These are phyloP conservation scores for Fusarium sp. DNA, from an alignment of 2,329 filamentous ascomycete species.

Conservation along the genomic window DNA sequence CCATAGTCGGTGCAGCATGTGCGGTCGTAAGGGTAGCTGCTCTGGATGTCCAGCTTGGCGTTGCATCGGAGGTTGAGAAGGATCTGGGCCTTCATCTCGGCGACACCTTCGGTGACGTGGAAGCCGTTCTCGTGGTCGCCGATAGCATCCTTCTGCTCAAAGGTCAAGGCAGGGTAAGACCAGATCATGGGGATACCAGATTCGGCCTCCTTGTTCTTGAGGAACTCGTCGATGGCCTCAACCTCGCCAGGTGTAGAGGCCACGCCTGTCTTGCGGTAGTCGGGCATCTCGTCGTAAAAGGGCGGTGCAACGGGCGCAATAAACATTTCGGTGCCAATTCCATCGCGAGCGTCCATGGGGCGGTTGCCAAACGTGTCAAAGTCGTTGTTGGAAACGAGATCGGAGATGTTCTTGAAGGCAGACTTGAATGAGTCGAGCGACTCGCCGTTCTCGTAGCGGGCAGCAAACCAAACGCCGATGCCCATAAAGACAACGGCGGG, in stretches of 20 bases:
- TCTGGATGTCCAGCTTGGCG: constrained; percentile 49
- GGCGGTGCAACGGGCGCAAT: constrained; percentile 42
- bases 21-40: constrained; percentile 57
- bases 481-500: constrained; percentile 41
- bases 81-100: constrained; percentile 52
- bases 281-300: constrained; percentile 36
- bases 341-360: constrained; percentile 43
- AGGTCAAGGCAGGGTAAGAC: constrained; percentile 33
- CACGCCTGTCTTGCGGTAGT: constrained; percentile 31
- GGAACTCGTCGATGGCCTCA: constrained; percentile 33
- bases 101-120: constrained; percentile 46
- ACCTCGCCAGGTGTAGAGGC: constrained; percentile 29
- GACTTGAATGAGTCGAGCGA: constrained; percentile 30
- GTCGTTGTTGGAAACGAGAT: constrained; percentile 28
- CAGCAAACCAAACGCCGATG: constrained; percentile 45
- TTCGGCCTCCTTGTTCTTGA: constrained; percentile 20
- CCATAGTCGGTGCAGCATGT: constrained; percentile 65
- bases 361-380: constrained; percentile 33
- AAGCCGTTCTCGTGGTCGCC: constrained; percentile 41
- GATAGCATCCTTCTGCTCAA: constrained; percentile 28
- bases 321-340: constrained; percentile 46
- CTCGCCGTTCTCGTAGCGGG: constrained; percentile 30
- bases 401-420: constrained; percentile 35
- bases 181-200: constrained; percentile 37
- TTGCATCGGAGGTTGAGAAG: constrained; percentile 67